These are phyloP conservation scores for Lycium ferocissimum DNA, from an alignment of 257 asterid species.

Conservation along the genomic window DNA sequence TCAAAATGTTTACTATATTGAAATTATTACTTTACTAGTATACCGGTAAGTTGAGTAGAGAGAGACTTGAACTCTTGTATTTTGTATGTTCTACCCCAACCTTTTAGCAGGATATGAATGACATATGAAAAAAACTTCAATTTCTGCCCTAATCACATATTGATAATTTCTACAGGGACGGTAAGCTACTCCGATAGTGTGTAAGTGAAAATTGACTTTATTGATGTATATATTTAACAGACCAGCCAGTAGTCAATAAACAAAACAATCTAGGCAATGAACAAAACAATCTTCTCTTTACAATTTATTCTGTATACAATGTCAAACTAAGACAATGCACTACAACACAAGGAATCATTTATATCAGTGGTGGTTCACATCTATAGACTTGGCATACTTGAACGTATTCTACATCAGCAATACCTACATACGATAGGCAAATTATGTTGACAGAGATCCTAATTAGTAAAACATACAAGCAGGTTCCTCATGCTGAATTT, in stretches of 20 bases:
- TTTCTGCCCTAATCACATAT: background rate
- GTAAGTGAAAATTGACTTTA: background rate
- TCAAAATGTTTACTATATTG: slow-evolving; percentile 16
- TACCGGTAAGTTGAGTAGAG: background rate
- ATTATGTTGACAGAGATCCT: background rate
- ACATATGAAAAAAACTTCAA: background rate
- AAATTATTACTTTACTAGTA: slow-evolving; percentile 14
- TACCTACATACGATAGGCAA: background rate
- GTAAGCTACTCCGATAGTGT: background rate
- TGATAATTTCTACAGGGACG: background rate
- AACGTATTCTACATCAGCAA: background rate
- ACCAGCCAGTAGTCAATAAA: background rate
- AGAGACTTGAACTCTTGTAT: background rate
- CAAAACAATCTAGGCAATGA: background rate
- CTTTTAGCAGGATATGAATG: slow-evolving; percentile 6
- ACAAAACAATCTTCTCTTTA: background rate
- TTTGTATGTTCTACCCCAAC: background rate
- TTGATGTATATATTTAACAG: background rate
- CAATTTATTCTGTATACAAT: background rate
- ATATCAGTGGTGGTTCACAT: background rate
- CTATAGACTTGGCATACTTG: background rate
- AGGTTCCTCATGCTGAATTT: slow-evolving; percentile 37
- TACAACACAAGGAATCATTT: background rate
- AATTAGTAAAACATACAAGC: background rate
- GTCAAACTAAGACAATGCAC: background rate